Percentiles rank a stretch among this genome's conserved stretches.
Conservation (phyloP, 345 rosid genomes). For the Lepidium aucheri region DNA sequence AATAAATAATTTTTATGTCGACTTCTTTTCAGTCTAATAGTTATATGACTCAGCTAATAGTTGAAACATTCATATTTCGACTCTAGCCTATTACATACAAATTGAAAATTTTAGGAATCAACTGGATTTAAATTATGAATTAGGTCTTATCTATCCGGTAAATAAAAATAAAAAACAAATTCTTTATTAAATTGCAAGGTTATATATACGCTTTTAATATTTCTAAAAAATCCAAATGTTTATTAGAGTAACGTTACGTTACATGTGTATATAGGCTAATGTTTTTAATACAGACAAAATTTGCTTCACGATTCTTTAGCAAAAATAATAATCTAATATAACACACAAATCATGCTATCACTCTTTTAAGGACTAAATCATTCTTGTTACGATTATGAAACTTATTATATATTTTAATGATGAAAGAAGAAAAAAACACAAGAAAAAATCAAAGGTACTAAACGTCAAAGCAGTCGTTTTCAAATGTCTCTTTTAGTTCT, state of each 20-base stretch:
- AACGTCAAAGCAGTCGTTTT: slow-evolving; percentile 14
- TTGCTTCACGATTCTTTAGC: neutral
- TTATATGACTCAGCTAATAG: no score
- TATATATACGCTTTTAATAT: neutral
- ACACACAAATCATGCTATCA: neutral
- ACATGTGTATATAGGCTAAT: neutral
- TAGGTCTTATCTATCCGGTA: no score
- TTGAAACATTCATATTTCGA: no score
- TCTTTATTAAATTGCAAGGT: neutral
- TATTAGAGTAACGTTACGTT: neutral
- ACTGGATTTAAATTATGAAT: no score
- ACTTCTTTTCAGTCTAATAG: no score
- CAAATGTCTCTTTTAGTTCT: neutral
- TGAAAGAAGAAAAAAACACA: neutral
- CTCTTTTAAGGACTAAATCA: neutral
- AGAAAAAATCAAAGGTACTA: neutral
- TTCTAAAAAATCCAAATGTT: neutral
- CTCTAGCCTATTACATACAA: no score
- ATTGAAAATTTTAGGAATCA: no score
- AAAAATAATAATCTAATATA: neutral
- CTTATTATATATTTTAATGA: neutral
- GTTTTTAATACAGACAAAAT: neutral
- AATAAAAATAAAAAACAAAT: no score
- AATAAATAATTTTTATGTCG: no score
- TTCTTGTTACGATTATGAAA: neutral